Evolutionary conservation across 208 protist genomes (phyloP).

Genomic region (Angomonas desouzai): DNA sequence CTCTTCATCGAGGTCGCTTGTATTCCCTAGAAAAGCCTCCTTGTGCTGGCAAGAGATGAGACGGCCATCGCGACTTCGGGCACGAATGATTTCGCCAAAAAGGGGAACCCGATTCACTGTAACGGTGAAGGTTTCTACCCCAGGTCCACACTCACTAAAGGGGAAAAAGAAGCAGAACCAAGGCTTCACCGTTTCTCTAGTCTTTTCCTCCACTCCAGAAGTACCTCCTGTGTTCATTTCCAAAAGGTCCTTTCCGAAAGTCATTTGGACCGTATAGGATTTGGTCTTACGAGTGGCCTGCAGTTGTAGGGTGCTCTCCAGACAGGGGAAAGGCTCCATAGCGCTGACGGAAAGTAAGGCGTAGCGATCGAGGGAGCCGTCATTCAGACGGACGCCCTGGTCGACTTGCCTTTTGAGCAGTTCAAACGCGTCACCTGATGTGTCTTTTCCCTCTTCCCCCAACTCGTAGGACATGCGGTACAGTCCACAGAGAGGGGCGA

Average conservation of each 20-base stretch:
- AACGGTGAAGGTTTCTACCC: constrained; percentile 32
- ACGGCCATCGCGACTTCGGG: constrained; percentile 13
- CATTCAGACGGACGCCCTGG: constrained; percentile 5
- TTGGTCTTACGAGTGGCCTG: constrained; percentile 37
- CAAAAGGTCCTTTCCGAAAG: constrained; percentile 12
- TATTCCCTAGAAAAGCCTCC: constrained; percentile 18
- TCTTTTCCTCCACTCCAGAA: background rate
- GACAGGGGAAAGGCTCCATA: constrained; percentile 20
- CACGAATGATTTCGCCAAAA: constrained; percentile 36
- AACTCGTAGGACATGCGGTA: constrained; percentile 24
- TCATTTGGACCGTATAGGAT: constrained; percentile 36
- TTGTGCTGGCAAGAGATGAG: constrained; percentile 21
- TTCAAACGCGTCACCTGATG: background rate
- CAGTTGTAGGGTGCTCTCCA: constrained; percentile 24
- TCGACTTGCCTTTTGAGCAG: constrained; percentile 13
- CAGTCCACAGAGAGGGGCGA: constrained; percentile 23
- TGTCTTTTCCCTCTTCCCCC: background rate
- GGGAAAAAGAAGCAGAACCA: constrained; percentile 60
- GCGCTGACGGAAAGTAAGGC: constrained; percentile 26
- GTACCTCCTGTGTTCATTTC: background rate
- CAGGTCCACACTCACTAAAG: constrained; percentile 49
- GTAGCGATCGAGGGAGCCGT: constrained; percentile 22
- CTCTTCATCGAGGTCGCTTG: constrained; percentile 30
- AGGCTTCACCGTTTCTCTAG: background rate
- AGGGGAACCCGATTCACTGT: constrained; percentile 31